These are phyloP conservation scores for Starmerella asiatica DNA, from an alignment of 805 yeast species.

Conservation along the genomic window DNA sequence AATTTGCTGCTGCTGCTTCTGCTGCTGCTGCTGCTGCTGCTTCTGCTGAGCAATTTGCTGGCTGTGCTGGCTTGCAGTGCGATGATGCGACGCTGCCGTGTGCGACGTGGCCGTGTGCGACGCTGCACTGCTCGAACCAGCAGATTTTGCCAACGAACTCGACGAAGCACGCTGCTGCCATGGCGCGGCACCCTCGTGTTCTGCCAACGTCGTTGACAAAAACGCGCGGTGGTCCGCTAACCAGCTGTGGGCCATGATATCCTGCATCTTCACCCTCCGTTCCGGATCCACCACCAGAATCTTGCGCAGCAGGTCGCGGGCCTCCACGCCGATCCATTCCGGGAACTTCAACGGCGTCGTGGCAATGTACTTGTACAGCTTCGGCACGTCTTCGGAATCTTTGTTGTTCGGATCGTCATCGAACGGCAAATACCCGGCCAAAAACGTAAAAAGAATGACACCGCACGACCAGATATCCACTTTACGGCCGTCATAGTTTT, in stretches of 20 bases:
- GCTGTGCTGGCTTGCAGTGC: constrained; percentile 21
- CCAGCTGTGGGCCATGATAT: constrained; percentile 78
- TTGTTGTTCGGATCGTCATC: constrained; percentile 97
- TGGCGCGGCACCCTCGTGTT: constrained; percentile 52
- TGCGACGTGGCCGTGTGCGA: too few species aligned
- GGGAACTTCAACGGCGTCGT: constrained; percentile 89
- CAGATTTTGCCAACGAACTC: too few species aligned
- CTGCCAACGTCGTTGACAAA: constrained; percentile 69
- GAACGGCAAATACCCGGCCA: constrained; percentile 92
- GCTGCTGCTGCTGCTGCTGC: constrained; percentile 4
- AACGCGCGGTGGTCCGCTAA: constrained; percentile 69
- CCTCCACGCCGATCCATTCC: constrained; percentile 77
- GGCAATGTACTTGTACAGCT: constrained; percentile 81
- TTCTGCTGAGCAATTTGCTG: background rate
- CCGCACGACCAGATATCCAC: constrained; percentile 98
- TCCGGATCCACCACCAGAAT: constrained; percentile 73
- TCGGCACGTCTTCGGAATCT: constrained; percentile 86
- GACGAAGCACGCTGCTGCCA: constrained; percentile 11
- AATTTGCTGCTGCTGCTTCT: background rate
- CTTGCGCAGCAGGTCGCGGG: constrained; percentile 77
- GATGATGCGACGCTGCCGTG: too few species aligned
- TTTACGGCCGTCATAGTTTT: constrained; percentile 72
- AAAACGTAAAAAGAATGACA: constrained; percentile 87
- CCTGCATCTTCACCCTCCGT: constrained; percentile 53
- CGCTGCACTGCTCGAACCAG: too few species aligned